Percentiles rank a stretch among this genome's conserved stretches.
These are phyloP conservation scores for Ascochyta pisi DNA, from an alignment of 2,329 filamentous ascomycete genomes.

Conservation along the genomic window DNA sequence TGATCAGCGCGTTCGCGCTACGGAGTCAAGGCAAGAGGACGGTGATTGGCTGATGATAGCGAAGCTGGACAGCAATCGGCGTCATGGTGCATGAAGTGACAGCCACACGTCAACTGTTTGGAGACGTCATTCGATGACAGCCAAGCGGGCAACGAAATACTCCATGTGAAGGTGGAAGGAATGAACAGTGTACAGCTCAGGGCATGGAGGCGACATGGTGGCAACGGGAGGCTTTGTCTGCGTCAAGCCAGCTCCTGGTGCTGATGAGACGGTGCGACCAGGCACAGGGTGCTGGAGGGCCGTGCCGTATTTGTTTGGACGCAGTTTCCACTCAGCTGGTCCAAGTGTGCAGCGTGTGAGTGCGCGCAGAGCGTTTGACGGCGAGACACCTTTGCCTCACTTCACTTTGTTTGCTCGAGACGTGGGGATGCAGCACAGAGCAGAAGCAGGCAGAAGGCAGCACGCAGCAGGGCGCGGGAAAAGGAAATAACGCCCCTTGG, in stretches of 20 bases:
- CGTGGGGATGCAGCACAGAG: neutral
- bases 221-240: conserved; percentile 4
- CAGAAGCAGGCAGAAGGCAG: neutral
- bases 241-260: conserved; percentile 12
- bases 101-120: conserved; percentile 13
- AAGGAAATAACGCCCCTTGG: conserved; percentile 7
- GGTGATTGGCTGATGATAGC: conserved; percentile 9
- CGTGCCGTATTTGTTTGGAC: conserved; percentile 3
- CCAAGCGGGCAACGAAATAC: neutral
- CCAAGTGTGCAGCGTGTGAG: neutral
- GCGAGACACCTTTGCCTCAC: conserved; percentile 17
- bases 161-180: too few relatives aligned
- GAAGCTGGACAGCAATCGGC: neutral
- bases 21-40: conserved; percentile 1
- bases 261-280: conserved; percentile 16
- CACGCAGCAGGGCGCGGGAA: neutral
- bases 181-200: neutral
- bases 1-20: conserved; percentile 2
- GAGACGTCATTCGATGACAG: conserved; percentile 5
- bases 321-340: conserved; percentile 5
- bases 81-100: conserved; percentile 15
- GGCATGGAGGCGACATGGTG: conserved; percentile 2
- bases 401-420: conserved; percentile 21
- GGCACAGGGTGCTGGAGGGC: conserved; percentile 9
- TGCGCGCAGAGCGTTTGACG: conserved; percentile 13